Conservation (phyloP, 2,329 filamentous ascomycete genomes). For the Hypoxylon sp. region DNA sequence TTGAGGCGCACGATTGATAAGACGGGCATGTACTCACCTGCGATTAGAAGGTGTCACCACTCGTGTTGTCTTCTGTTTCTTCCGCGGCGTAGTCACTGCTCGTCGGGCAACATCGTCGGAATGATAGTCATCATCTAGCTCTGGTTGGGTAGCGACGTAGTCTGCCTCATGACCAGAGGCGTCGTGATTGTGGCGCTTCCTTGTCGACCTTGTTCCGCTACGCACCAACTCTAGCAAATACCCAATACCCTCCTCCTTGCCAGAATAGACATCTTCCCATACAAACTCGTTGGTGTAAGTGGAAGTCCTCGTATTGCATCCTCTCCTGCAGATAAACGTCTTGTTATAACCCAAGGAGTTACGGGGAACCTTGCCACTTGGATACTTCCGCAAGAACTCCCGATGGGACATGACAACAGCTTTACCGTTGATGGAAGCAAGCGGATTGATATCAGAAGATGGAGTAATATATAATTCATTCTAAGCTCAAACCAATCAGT, state of each 20-base stretch:
- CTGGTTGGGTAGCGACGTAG: constrained; percentile 52
- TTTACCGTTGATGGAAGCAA: constrained; percentile 91
- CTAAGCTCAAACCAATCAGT: constrained; percentile 56
- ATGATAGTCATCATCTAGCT: constrained; percentile 55
- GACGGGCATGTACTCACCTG: constrained; percentile 63
- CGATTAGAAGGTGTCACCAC: constrained; percentile 61
- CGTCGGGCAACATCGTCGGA: constrained; percentile 56
- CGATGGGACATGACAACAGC: constrained; percentile 83
- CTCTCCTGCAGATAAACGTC: constrained; percentile 89
- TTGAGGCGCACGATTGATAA: constrained; percentile 66
- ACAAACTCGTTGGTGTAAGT: constrained; percentile 92
- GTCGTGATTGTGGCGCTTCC: constrained; percentile 60
- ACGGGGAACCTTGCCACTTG: constrained; percentile 80
- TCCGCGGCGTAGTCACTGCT: constrained; percentile 67
- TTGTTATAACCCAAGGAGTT: constrained; percentile 83
- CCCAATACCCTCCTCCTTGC: constrained; percentile 75
- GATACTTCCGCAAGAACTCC: constrained; percentile 77
- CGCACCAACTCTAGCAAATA: constrained; percentile 77
- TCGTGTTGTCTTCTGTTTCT: constrained; percentile 67
- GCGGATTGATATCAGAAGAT: constrained; percentile 87
- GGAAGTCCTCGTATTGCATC: constrained; percentile 88
- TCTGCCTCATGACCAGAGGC: constrained; percentile 53
- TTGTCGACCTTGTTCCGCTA: constrained; percentile 79
- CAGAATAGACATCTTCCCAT: constrained; percentile 88
- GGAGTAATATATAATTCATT: constrained; percentile 95